Evolutionary conservation across 768 basidiomycete species (phyloP).

Genomic region (Boletus subcaerulescens): DNA sequence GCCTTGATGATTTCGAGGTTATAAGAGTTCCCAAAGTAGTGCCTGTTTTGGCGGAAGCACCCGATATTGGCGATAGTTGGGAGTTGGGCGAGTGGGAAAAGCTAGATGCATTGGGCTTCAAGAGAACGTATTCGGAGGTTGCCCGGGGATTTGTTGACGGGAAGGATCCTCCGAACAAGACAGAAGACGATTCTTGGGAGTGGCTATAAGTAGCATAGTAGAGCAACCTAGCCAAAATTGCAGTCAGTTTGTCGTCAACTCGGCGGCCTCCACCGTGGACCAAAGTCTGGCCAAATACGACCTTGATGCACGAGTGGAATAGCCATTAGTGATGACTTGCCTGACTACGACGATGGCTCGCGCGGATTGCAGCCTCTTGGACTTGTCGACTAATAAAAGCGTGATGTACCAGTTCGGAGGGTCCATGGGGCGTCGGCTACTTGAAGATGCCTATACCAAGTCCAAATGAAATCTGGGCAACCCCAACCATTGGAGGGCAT

Average conservation of each 20-base stretch:
- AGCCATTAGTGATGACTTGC: too few relatives aligned
- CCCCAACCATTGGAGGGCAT: too few relatives aligned
- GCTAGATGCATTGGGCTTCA: constrained; percentile 12
- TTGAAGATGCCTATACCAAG: too few relatives aligned
- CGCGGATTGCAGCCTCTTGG: too few relatives aligned
- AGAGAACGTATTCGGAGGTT: constrained; percentile 25
- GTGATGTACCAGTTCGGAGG: too few relatives aligned
- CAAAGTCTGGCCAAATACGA: too few relatives aligned
- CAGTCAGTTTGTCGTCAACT: background rate
- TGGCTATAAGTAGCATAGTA: constrained; percentile 4
- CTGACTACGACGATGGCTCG: too few relatives aligned
- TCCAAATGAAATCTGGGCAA: too few relatives aligned
- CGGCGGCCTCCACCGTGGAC: too few relatives aligned
- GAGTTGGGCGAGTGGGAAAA: constrained; percentile 21
- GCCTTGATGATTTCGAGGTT: constrained; percentile 23
- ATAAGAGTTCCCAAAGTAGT: constrained; percentile 20
- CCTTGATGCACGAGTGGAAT: too few relatives aligned
- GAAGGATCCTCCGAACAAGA: background rate
- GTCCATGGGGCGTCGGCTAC: too few relatives aligned
- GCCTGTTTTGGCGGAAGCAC: constrained; percentile 11
- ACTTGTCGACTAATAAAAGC: too few relatives aligned
- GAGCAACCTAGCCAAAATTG: background rate
- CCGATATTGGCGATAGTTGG: constrained; percentile 1
- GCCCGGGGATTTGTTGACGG: constrained; percentile 7
- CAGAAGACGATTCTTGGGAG: constrained; percentile 17